Evolutionary conservation across 768 basidiomycete genomes (phyloP).

Genomic region (Panus rudis): DNA sequence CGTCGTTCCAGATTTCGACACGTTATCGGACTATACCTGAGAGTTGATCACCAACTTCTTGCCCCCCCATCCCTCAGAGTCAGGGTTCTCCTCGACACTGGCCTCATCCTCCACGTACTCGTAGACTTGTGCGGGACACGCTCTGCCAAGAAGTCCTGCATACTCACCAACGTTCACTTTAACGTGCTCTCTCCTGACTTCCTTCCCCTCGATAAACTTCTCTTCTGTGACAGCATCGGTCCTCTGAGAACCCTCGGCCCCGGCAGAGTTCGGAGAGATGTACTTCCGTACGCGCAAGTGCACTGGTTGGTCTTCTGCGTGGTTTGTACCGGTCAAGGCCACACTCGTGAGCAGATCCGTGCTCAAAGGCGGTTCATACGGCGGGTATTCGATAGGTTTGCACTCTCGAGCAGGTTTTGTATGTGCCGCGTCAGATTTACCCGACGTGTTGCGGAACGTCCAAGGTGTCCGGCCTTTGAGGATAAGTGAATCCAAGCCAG

Average conservation of each 20-base stretch:
- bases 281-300: conserved; percentile 66
- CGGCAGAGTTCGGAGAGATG: conserved; percentile 23
- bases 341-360: conserved; percentile 92
- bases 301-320: conserved; percentile 92
- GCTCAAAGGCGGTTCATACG: conserved; percentile 81
- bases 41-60: conserved; percentile 95
- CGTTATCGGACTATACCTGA: conserved; percentile 46
- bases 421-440: conserved; percentile 54
- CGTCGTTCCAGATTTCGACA: background rate
- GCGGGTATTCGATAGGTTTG: conserved; percentile 78
- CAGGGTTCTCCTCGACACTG: conserved; percentile 24
- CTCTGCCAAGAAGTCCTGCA: conserved; percentile 81
- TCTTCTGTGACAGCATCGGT: conserved; percentile 17
- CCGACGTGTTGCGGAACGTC: conserved; percentile 72
- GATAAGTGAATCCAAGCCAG: conserved; percentile 81
- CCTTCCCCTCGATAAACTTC: conserved; percentile 34
- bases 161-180: conserved; percentile 68
- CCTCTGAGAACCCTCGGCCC: conserved; percentile 13
- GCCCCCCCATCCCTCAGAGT: conserved; percentile 60
- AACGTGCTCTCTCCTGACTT: conserved; percentile 58
- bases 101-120: conserved; percentile 82
- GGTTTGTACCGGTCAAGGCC: conserved; percentile 88
- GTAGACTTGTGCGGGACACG: conserved; percentile 94
- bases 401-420: conserved; percentile 63
- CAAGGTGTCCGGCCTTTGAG: conserved; percentile 84